Base-by-base conservation (phyloP, 176 grass and related monocot genomes). In the Musa beccarii region DNA sequence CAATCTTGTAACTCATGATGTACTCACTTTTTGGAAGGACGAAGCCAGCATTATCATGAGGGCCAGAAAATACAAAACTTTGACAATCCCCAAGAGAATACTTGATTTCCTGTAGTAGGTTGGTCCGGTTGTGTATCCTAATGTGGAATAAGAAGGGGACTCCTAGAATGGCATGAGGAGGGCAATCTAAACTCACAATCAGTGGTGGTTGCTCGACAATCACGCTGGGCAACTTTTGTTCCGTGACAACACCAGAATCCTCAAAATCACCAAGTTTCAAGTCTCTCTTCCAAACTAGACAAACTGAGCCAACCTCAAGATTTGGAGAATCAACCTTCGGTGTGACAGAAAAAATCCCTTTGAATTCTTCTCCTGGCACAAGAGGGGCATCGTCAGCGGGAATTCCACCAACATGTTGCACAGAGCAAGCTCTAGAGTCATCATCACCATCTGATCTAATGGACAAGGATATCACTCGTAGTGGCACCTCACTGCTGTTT, bases 91-190 rank as follows among this genome's bases (percentile, higher is more conserved):
- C 90, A 74, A 94, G 78, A 50, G 88, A 87, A 76, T 87, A 94
- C 79, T 94, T 99, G 71, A 99, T 99, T 78, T 99, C 95, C 81
- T 99, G 95, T 52, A 99, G 91, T 1, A 99, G 83, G 85, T 82
- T 87, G 8, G 90, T 94, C 49, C 75, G 90, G 69, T 99, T 99
- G 28, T 86, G 74, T 51, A 99, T 74, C 72, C 89, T 99, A 76
- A 94, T 79, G 76, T 92, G 83, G 53, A 99, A 85, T 81, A 84
- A 91, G 84, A 99, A 99, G 63, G 95, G 90, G 51, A 82, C 56
- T 51, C 95, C 95, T 29, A 91, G 87, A 73, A 91, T 84, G 66
- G 86, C 88, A 71, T 86, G 89, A 53, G 90, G 83, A 83, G 95
- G 95, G 63, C 88, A 99, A 75, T 99, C 90, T 24, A 99, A 87